phyloP scores from a whole-genome alignment of 208 protist genomes.

The Leishmania guyanensis region DNA sequence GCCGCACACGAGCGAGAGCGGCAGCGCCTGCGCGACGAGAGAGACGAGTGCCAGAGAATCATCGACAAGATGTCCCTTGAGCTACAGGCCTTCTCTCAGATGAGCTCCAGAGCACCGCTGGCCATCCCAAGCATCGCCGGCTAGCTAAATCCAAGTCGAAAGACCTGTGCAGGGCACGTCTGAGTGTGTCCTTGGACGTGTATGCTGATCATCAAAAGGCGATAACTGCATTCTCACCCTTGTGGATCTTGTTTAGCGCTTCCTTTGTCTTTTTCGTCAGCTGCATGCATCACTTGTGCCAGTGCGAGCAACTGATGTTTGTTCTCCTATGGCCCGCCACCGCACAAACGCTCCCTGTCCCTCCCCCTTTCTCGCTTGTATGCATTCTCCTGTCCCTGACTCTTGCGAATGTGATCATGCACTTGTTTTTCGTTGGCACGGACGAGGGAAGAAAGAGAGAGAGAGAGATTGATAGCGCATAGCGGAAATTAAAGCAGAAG shows the following conservation, averaged over 20 bases:
- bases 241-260: neutral
- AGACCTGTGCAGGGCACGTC: neutral
- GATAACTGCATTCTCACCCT: neutral
- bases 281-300: neutral
- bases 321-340: neutral
- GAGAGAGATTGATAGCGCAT: neutral
- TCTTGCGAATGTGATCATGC: neutral
- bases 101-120: conserved; percentile 18
- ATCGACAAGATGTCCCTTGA: conserved; percentile 61
- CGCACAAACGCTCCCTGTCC: neutral
- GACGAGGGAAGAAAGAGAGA: neutral
- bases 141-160: neutral
- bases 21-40: conserved; percentile 40
- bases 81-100: conserved; percentile 39
- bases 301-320: neutral
- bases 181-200: neutral
- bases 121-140: conserved; percentile 20
- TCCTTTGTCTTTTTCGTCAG: neutral
- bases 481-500: neutral
- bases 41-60: conserved; percentile 56
- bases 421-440: neutral
- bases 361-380: neutral
- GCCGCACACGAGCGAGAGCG: conserved; percentile 46
- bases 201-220: neutral
- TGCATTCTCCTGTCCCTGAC: neutral